Evolutionary conservation across 2,329 filamentous ascomycete species (phyloP), one percentile per base, ranked within the genome.

Genomic region (Keithomyces neogunnii): DNA sequence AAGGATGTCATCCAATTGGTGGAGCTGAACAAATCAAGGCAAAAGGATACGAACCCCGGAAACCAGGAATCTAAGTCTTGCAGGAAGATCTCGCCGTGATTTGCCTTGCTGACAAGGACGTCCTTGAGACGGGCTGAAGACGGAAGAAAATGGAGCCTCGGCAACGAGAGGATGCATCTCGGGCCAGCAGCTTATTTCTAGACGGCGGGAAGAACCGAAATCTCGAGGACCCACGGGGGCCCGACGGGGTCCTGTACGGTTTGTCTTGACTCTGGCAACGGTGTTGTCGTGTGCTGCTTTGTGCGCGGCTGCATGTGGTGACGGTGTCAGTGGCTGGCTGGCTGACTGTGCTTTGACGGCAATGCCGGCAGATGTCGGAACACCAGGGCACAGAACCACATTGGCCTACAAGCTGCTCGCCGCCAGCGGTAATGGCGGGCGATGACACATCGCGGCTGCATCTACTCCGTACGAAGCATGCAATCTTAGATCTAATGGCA

Each of bases 291-390:
- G 19, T 19, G 19, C 19, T 19, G 19, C 19, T 19, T 19, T 19
- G 19, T 19, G 19, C 19, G 19, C 19, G 19, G 19, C 19, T 19
- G 19, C 19, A 19, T 19, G 19, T 19, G 19, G 19, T 19, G 19
- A 19, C 19, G 19, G 19, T 19, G 19, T 19, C 19, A 19, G 19
- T 19, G 19, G 19, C 19, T 19, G 19, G 19, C 19, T 19, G 19
- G 19, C 19, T 19, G 19, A 1, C 19, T 19, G 19, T 19, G 19
- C 19, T 19, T 19, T 19, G 19, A 19, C 19, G 38, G 5, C n/a
- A 7, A 40, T 35, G 13, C 29, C 47, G 47, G 47, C 38, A 43
- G 38, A 49, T 43, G 30, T 49, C 47, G 47, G 47, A 43, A 49
- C 47, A 30, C 9, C 2, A 4, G 32, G 38, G 19, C 19, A 19